phyloP scores from a whole-genome alignment of 148 eudicot species.

The Rhododendron simsii region DNA sequence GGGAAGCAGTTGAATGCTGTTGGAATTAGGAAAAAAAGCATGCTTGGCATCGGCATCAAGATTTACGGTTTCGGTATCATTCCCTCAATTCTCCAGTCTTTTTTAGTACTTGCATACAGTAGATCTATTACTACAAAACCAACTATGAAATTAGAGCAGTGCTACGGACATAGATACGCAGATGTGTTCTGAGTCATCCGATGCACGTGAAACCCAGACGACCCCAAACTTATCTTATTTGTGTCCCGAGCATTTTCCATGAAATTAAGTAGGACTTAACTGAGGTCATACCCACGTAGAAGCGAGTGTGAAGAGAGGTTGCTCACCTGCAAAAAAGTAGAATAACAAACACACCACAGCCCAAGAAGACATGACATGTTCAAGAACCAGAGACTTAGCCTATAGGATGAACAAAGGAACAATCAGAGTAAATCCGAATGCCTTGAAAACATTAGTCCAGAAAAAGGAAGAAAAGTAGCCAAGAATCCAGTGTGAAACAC shows the following conservation, averaged over 20 bases:
- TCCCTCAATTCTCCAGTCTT: not conserved
- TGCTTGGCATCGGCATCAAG: conserved; percentile 46
- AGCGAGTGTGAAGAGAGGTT: not conserved
- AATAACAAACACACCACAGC: not conserved
- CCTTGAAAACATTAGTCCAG: not conserved
- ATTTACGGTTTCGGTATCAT: conserved; percentile 39
- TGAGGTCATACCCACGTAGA: not conserved
- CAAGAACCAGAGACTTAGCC: not conserved
- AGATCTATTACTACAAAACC: not conserved
- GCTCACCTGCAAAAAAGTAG: not conserved
- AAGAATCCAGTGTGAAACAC: not conserved
- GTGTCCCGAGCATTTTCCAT: not conserved
- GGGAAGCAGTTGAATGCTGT: conserved; percentile 44
- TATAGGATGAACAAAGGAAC: not conserved
- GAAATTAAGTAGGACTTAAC: not conserved
- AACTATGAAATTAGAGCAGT: not conserved
- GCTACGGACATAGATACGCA: not conserved
- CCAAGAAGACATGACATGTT: too few species aligned
- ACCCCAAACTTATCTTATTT: not conserved
- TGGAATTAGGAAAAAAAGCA: conserved; percentile 44
- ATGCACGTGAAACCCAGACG: not conserved
- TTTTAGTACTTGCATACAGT: not conserved
- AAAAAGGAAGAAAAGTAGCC: not conserved
- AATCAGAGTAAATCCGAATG: too few species aligned
- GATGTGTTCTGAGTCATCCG: not conserved